phyloP scores from a whole-genome alignment of 108 stramenopile species.

The Ochromonas danica region DNA sequence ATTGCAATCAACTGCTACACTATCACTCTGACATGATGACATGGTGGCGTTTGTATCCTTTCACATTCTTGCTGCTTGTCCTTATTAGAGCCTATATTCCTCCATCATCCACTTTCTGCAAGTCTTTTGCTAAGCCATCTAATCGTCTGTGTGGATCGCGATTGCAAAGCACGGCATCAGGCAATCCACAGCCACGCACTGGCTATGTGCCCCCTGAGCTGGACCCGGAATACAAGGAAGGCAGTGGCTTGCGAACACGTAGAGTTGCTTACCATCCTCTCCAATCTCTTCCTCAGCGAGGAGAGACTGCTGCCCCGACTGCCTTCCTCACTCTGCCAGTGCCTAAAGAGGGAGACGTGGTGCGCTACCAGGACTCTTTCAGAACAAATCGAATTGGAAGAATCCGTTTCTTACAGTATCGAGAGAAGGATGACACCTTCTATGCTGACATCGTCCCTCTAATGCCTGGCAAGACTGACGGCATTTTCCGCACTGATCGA shows the following conservation, averaged over 20 bases:
- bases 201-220: not conserved
- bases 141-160: too few species aligned
- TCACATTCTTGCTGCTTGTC: too few species aligned
- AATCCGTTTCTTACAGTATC: not conserved
- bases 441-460: not conserved
- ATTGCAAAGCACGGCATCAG: too few species aligned
- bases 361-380: not conserved
- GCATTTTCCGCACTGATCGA: not conserved
- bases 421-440: not conserved
- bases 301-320: not conserved
- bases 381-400: not conserved
- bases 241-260: not conserved
- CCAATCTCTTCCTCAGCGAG: not conserved
- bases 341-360: not conserved
- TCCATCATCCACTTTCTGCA: too few species aligned
- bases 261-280: not conserved
- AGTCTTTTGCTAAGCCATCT: too few species aligned
- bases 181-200: not conserved
- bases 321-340: not conserved
- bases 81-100: too few species aligned
- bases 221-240: not conserved
- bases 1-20: too few species aligned
- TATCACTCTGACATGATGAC: too few species aligned
- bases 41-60: too few species aligned
- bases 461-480: not conserved